Evolutionary conservation across 805 yeast species (phyloP).

Genomic region (Zygotorulaspora chibaensis): DNA sequence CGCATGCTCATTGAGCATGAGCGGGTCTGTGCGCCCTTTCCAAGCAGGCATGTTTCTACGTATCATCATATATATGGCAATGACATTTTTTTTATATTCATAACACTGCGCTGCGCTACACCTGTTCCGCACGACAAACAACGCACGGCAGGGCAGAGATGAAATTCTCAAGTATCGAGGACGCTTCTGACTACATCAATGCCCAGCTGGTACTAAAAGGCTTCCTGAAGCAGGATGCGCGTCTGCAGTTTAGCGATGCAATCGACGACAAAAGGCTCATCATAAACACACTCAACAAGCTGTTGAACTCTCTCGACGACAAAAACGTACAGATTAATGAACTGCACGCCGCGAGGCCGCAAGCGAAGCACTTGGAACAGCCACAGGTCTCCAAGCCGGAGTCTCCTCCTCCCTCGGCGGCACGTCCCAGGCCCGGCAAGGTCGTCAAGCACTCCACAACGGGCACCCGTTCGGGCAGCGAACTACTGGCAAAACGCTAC

Average conservation of each 20-base stretch:
- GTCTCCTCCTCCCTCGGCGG: neutral
- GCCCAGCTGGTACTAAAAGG: slow-evolving; percentile 19
- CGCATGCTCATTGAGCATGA: neutral
- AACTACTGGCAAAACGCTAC: slow-evolving; percentile 6
- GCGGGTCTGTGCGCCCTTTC: neutral
- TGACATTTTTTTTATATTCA: slow-evolving; percentile 7
- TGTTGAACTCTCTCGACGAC: slow-evolving; percentile 14
- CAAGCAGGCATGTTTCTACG: neutral
- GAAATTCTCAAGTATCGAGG: slow-evolving; percentile 17
- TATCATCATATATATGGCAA: slow-evolving; percentile 2
- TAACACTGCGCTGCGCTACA: neutral
- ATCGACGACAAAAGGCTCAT: slow-evolving; percentile 14
- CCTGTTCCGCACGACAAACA: neutral
- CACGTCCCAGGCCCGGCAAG: neutral
- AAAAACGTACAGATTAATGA: slow-evolving; percentile 14
- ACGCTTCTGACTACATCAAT: slow-evolving; percentile 22
- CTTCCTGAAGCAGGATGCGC: slow-evolving; percentile 12
- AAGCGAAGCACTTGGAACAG: neutral
- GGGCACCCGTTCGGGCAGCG: neutral
- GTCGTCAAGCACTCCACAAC: neutral
- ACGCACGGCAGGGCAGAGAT: neutral
- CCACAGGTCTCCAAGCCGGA: neutral
- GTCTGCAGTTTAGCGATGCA: slow-evolving; percentile 3
- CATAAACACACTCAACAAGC: slow-evolving; percentile 24
- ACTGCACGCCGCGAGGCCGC: slow-evolving; percentile 1